Base-by-base conservation (phyloP, 1,284 basidiomycete species). In the Flammula alnicola region DNA sequence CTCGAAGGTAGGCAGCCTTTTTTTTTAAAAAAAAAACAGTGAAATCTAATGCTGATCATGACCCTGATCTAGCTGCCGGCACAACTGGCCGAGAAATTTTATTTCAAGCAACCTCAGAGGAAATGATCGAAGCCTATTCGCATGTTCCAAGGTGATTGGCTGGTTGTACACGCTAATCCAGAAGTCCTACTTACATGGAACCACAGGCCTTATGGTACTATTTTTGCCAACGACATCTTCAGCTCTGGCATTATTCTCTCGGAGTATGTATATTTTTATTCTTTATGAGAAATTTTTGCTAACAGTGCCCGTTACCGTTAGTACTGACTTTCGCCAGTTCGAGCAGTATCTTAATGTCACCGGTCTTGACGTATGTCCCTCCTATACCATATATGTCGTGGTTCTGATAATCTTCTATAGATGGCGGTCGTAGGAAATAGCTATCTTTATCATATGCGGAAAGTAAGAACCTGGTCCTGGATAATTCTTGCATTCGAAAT, bases 281-380 rank as follows among this genome's bases (percentile, higher is more conserved):
- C 6, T 40, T 3, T 7, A 11, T 8, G 16, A 1, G 10, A 22
- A 10, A 14, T 4, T 25, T 17, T 30, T 47, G n/a, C 44, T 38
- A 37, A 37, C 25, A 52, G 51, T 14, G 30, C 6, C 35, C 38
- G 20, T n/a, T n/a, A n/a, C n/a, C n/a, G n/a, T n/a, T 47, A 93
- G 91, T 62, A 97, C 93, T 35, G 93, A 96, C 66, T 96, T 95
- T 62, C 83, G 93, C 26, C 95, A 98, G 63, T 99, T 98, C 58
- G 91, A 95, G 62, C 75, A 91, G 55, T 99, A 99, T 66, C 77
- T 97, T 27, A 88, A 89, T 58, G 83, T 94, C 12, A 88, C 91
- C 0, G 93, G 93, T 16, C 70, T 95, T 23, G 93, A 95, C 66
- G 89, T 90, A 60, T 63, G 84, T 65, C 27, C 44, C 22, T 17